phyloP scores from a whole-genome alignment of 2,329 filamentous ascomycete genomes.

The Aureobasidium pullulans region DNA sequence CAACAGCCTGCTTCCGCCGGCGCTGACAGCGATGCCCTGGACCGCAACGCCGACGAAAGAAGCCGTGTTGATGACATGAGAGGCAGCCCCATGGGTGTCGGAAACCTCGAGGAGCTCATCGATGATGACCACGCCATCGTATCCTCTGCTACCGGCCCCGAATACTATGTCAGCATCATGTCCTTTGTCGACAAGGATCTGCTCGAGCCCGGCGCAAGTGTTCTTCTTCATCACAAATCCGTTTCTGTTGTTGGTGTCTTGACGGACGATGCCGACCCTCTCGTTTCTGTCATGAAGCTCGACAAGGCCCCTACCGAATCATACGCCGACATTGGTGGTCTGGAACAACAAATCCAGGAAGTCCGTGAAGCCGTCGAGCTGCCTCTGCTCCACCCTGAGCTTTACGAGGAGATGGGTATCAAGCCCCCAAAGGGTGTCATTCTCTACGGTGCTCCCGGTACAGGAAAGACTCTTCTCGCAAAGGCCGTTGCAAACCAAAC shows the following conservation, averaged over 20 bases:
- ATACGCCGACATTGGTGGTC: slow-evolving; percentile 94
- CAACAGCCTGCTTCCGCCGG: slow-evolving; percentile 50
- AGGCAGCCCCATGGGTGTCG: slow-evolving; percentile 96
- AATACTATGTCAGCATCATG: slow-evolving; percentile 99
- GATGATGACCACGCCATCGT: slow-evolving; percentile 99
- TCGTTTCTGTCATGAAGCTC: slow-evolving; percentile 98
- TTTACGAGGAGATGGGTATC: slow-evolving; percentile 99
- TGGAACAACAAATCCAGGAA: slow-evolving; percentile 94
- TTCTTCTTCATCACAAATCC: slow-evolving; percentile 93
- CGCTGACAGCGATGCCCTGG: slow-evolving; percentile 66
- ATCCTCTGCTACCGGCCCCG: slow-evolving; percentile 90
- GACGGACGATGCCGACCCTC: slow-evolving; percentile 89
- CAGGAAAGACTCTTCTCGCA: slow-evolving; percentile 89
- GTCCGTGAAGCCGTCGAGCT: slow-evolving; percentile 95
- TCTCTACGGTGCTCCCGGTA: slow-evolving; percentile 92
- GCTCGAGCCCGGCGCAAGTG: slow-evolving; percentile 89
- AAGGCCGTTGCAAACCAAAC: slow-evolving; percentile 98
- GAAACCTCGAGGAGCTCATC: slow-evolving; percentile 96
- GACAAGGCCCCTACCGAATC: slow-evolving; percentile 98
- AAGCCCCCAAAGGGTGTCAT: slow-evolving; percentile 99
- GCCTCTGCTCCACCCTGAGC: slow-evolving; percentile 86
- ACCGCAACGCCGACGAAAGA: slow-evolving; percentile 89
- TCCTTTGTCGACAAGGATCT: slow-evolving; percentile 99
- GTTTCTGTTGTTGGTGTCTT: slow-evolving; percentile 96
- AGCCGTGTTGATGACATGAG: slow-evolving; percentile 96